Evolutionary conservation across 148 eudicot species (phyloP).

Genomic region (Polygonum aviculare): DNA sequence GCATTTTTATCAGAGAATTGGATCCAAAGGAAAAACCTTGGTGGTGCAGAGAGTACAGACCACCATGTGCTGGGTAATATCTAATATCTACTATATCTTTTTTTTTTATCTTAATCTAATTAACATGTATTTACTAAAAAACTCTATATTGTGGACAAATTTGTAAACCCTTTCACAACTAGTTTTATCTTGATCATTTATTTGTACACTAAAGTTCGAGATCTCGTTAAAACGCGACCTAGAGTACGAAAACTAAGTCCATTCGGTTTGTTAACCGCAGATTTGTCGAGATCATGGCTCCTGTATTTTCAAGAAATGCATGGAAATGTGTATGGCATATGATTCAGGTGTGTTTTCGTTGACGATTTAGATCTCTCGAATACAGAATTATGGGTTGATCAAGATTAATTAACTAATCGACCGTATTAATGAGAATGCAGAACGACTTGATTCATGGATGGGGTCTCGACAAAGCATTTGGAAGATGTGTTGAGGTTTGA

Average conservation of each 20-base stretch:
- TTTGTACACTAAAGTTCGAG: too few relatives aligned
- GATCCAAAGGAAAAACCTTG: neutral
- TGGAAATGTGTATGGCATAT: conserved; percentile 6
- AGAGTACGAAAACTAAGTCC: too few relatives aligned
- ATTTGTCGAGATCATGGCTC: conserved; percentile 4
- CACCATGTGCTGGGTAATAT: conserved; percentile 8
- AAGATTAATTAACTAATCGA: too few relatives aligned
- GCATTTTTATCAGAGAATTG: neutral
- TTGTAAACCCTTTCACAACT: too few relatives aligned
- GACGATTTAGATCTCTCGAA: neutral
- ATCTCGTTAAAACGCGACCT: too few relatives aligned
- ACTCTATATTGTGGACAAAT: too few relatives aligned
- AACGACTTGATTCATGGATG: conserved; percentile 9
- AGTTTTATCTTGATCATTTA: too few relatives aligned
- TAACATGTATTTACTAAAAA: neutral
- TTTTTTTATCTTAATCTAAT: neutral
- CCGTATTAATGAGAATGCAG: neutral
- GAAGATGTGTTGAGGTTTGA: conserved; percentile 4
- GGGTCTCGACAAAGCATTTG: neutral
- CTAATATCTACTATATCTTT: neutral
- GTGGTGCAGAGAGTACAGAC: neutral
- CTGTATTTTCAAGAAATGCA: neutral
- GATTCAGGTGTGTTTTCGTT: neutral
- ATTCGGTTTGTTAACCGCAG: neutral
- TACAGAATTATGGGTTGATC: neutral